Evolutionary conservation across 116 monocot genomes (phyloP).

Genomic region (Iris pallida): DNA sequence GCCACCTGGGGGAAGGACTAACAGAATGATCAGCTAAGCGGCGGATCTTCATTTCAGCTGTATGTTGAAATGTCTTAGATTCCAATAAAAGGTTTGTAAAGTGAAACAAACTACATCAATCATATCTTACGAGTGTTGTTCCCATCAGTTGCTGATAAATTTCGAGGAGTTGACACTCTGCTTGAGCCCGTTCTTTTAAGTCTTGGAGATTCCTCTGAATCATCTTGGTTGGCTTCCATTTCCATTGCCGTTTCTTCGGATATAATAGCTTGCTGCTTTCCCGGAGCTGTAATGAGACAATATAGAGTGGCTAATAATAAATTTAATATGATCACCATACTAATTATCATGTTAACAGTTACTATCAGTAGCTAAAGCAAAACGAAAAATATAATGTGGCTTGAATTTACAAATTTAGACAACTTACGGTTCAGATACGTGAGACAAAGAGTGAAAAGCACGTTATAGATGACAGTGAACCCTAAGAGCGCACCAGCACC

Average conservation of each 20-base stretch:
- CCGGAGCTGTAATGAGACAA: conserved; percentile 33
- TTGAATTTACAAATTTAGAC: background rate
- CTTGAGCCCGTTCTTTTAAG: conserved; percentile 13
- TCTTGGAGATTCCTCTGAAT: conserved; percentile 16
- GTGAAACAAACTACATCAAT: background rate
- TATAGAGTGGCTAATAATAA: background rate
- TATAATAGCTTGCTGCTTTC: conserved; percentile 48
- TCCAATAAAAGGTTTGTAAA: background rate
- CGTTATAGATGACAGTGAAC: conserved; percentile 65
- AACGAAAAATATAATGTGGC: background rate
- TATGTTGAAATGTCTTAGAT: conserved; percentile 1
- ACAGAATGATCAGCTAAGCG: conserved; percentile 16
- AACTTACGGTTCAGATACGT: conserved; percentile 71
- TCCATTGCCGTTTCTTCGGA: conserved; percentile 49
- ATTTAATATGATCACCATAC: background rate
- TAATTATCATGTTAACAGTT: background rate
- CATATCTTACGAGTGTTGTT: conserved; percentile 34
- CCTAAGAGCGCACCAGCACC: conserved; percentile 59
- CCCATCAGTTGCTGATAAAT: conserved; percentile 31
- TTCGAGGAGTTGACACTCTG: conserved; percentile 10
- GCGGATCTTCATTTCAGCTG: conserved; percentile 36
- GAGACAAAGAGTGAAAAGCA: conserved; percentile 63
- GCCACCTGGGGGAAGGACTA: conserved; percentile 17
- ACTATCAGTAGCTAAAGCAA: background rate
- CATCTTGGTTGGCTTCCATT: conserved; percentile 34